Percentiles rank a stretch among this genome's conserved stretches.
Evolutionary conservation across 768 basidiomycete species (phyloP).

Genomic region (Lanmaoa rubissima): DNA sequence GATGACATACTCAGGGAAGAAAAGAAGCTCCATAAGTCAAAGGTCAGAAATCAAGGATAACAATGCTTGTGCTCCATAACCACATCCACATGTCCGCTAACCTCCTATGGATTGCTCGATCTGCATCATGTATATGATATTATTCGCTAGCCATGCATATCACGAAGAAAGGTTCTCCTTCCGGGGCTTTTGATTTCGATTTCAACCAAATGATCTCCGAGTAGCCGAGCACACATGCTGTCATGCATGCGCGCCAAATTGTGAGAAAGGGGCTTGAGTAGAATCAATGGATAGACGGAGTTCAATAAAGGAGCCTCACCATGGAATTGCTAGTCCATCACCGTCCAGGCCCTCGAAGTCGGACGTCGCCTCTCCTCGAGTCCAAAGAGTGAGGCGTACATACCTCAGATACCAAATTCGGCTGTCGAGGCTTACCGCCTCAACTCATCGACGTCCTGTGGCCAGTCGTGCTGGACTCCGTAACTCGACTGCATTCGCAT

Average conservation of each 20-base stretch:
- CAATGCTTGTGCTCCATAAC: neutral
- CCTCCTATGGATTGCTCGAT: neutral
- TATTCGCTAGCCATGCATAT: neutral
- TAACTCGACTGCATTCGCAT: too few relatives aligned
- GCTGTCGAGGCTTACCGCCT: too few relatives aligned
- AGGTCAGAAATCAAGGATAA: constrained; percentile 2
- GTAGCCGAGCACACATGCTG: neutral
- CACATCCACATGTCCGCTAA: neutral
- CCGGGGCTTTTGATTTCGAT: too few relatives aligned
- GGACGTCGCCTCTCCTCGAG: too few relatives aligned
- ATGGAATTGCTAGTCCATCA: neutral
- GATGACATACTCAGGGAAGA: constrained; percentile 18
- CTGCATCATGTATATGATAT: neutral
- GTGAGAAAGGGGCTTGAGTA: neutral
- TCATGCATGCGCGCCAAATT: neutral
- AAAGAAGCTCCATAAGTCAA: constrained; percentile 15
- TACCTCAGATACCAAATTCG: too few relatives aligned
- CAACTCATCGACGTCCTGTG: too few relatives aligned
- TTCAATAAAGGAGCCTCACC: neutral
- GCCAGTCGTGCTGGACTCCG: too few relatives aligned
- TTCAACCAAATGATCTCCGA: neutral
- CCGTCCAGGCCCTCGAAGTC: neutral
- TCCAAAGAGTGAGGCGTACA: too few relatives aligned
- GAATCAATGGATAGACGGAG: neutral
- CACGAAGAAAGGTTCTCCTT: neutral